phyloP scores from a whole-genome alignment of 495 filamentous ascomycete genomes.

The Xylaria venustula region DNA sequence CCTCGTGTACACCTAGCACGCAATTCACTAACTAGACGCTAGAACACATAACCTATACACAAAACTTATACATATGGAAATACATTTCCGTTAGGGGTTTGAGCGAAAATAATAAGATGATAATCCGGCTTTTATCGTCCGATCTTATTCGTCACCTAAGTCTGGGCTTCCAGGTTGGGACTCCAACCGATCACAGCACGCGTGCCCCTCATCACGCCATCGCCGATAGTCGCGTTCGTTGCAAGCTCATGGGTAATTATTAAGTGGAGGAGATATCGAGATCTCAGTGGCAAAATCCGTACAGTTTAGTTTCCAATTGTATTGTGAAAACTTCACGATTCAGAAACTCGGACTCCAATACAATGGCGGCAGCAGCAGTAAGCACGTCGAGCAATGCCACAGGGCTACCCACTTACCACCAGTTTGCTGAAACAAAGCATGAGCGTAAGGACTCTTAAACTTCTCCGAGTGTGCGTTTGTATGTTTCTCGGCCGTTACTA shows the following conservation, averaged over 20 bases:
- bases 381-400: constrained; percentile 11
- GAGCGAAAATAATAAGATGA: too few relatives aligned
- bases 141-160: constrained; percentile 1
- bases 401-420: constrained; percentile 34
- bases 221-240: not conserved
- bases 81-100: too few relatives aligned
- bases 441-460: constrained; percentile 27
- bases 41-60: not conserved
- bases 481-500: not conserved
- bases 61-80: too few relatives aligned
- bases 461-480: not conserved
- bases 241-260: not conserved
- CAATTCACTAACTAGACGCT: not conserved
- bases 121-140: not conserved
- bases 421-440: constrained; percentile 36
- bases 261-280: not conserved
- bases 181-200: not conserved
- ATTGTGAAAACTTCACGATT: not conserved
- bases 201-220: constrained; percentile 15
- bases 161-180: not conserved
- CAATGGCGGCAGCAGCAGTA: constrained; percentile 26
- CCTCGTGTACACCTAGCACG: not conserved
- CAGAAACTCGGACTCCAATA: not conserved
- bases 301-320: not conserved
- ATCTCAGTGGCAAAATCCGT: not conserved